These are phyloP conservation scores for Candida golubevii DNA, from an alignment of 805 yeast species.

Conservation along the genomic window DNA sequence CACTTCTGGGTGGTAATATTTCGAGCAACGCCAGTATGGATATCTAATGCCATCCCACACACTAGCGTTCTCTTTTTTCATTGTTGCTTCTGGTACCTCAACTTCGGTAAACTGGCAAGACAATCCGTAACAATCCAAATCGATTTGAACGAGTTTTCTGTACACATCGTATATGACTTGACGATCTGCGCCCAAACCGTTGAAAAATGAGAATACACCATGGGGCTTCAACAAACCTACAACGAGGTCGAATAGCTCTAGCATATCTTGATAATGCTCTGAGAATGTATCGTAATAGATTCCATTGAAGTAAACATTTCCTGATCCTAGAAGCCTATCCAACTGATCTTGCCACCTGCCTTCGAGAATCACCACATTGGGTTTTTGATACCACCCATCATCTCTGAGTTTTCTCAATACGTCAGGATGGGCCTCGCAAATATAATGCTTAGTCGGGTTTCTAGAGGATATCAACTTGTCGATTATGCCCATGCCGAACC, in stretches of 20 bases:
- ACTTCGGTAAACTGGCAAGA: slow-evolving; percentile 51
- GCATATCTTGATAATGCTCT: slow-evolving; percentile 86
- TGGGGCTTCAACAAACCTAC: slow-evolving; percentile 79
- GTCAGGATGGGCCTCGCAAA: slow-evolving; percentile 93
- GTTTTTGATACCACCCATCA: slow-evolving; percentile 81
- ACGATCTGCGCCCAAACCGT: slow-evolving; percentile 62
- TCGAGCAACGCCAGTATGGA: slow-evolving; percentile 66
- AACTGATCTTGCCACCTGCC: slow-evolving; percentile 93
- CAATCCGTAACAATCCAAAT: slow-evolving; percentile 75
- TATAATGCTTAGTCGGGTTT: slow-evolving; percentile 69
- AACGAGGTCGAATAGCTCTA: slow-evolving; percentile 73
- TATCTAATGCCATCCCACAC: slow-evolving; percentile 62
- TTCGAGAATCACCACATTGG: slow-evolving; percentile 66
- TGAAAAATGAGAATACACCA: slow-evolving; percentile 87
- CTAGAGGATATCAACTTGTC: slow-evolving; percentile 59
- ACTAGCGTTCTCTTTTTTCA: slow-evolving; percentile 25
- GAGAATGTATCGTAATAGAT: slow-evolving; percentile 92
- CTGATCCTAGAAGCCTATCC: slow-evolving; percentile 55
- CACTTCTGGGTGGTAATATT: slow-evolving; percentile 63
- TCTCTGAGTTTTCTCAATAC: slow-evolving; percentile 61
- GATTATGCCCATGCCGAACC: slow-evolving; percentile 96
- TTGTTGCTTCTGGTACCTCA: slow-evolving; percentile 39
- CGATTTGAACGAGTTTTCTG: slow-evolving; percentile 74
- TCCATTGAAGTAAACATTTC: slow-evolving; percentile 78
- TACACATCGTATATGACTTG: slow-evolving; percentile 60